Conservation (phyloP, 805 yeast genomes). For the Myxozyma vanderwaltii region DNA sequence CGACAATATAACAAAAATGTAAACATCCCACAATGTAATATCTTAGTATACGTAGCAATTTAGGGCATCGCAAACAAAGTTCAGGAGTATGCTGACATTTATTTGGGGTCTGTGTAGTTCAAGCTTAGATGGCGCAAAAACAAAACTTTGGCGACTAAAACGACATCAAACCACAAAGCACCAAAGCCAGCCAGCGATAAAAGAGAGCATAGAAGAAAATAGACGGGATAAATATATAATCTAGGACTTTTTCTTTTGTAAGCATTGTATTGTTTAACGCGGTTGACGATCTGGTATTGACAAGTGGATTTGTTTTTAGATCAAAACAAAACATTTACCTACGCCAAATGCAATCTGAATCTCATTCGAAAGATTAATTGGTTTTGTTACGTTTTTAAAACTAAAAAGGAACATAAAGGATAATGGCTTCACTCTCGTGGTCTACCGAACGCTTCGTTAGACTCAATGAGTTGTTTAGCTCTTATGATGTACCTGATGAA, state of each 20-base stretch:
- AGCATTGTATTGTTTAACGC: background rate
- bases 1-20: too few relatives aligned
- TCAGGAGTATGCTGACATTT: background rate
- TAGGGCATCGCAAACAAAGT: too few relatives aligned
- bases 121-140: background rate
- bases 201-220: too few relatives aligned
- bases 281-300: too few relatives aligned
- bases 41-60: too few relatives aligned
- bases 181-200: too few relatives aligned
- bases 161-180: background rate
- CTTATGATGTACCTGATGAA: background rate
- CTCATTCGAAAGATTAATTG: background rate
- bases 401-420: too few relatives aligned
- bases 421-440: constrained; percentile 22
- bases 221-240: too few relatives aligned
- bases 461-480: constrained; percentile 13
- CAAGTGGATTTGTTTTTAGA: too few relatives aligned
- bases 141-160: background rate
- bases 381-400: background rate
- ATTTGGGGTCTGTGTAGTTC: background rate
- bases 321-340: background rate
- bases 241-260: background rate
- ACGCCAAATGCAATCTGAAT: background rate
- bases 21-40: too few relatives aligned
- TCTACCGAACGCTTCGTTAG: constrained; percentile 28